phyloP scores from a whole-genome alignment of 1,139 yeast genomes.

The Scheffersomyces illinoinensis region DNA sequence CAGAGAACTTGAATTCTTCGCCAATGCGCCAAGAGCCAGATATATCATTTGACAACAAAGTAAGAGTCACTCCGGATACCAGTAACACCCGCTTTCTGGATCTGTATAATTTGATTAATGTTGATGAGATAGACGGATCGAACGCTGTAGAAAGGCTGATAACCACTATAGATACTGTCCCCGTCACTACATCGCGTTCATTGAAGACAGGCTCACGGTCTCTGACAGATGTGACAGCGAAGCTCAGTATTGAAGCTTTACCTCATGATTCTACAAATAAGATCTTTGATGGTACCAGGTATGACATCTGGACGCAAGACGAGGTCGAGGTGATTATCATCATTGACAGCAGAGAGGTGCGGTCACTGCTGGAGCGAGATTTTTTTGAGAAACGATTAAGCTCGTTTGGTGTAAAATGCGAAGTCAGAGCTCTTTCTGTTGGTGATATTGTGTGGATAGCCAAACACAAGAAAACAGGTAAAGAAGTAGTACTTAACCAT shows the following conservation, averaged over 20 bases:
- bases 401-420: constrained; percentile 51
- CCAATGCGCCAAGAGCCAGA: constrained; percentile 20
- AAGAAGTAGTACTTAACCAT: constrained; percentile 71
- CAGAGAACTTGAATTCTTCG: constrained; percentile 39
- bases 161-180: not conserved
- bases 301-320: constrained; percentile 38
- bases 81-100: constrained; percentile 1
- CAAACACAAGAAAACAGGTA: constrained; percentile 53
- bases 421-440: constrained; percentile 61
- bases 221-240: not conserved
- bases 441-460: constrained; percentile 96
- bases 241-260: not conserved
- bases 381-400: constrained; percentile 60
- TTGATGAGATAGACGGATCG: not conserved
- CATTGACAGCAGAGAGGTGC: constrained; percentile 81
- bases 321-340: constrained; percentile 62
- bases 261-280: constrained; percentile 26
- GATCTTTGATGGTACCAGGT: constrained; percentile 23
- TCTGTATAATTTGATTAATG: not conserved
- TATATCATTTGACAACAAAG: constrained; percentile 37
- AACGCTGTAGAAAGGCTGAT: not conserved
- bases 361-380: constrained; percentile 60
- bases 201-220: not conserved
- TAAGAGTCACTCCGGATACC: constrained; percentile 27
- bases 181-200: not conserved